Evolutionary conservation across 2,329 filamentous ascomycete species (phyloP).

Genomic region (Blastomyces parvus): DNA sequence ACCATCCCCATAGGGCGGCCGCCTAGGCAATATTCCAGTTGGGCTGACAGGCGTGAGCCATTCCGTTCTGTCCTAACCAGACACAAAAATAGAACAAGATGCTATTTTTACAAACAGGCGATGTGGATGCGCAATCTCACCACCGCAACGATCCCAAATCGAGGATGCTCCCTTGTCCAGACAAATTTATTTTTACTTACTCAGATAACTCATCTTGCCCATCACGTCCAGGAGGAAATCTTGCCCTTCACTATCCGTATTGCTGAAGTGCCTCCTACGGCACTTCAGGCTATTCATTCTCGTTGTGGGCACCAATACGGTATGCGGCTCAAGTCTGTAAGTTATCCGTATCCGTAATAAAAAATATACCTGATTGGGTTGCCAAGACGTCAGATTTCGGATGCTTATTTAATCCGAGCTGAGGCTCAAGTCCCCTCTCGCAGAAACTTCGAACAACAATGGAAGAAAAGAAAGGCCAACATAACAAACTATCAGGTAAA

Average conservation of each 20-base stretch:
- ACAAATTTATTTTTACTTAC: no score
- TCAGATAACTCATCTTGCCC: not conserved
- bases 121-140: not conserved
- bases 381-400: conserved; percentile 2
- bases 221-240: not conserved
- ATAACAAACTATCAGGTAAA: not conserved
- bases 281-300: no score
- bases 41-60: not conserved
- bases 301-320: no score
- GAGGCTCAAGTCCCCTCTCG: not conserved
- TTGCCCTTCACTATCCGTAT: not conserved
- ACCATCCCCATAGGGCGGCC: not conserved
- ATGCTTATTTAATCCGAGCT: not conserved
- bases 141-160: not conserved
- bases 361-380: not conserved
- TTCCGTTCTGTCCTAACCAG: not conserved
- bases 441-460: not conserved
- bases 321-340: not conserved
- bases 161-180: no score
- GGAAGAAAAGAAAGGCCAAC: no score
- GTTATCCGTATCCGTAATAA: not conserved
- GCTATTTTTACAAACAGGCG: not conserved
- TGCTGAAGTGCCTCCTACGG: no score
- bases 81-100: conserved; percentile 1
- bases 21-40: not conserved